These are phyloP conservation scores for Beauveria rudraprayagi DNA, from an alignment of 2,329 filamentous ascomycete genomes.

Conservation along the genomic window DNA sequence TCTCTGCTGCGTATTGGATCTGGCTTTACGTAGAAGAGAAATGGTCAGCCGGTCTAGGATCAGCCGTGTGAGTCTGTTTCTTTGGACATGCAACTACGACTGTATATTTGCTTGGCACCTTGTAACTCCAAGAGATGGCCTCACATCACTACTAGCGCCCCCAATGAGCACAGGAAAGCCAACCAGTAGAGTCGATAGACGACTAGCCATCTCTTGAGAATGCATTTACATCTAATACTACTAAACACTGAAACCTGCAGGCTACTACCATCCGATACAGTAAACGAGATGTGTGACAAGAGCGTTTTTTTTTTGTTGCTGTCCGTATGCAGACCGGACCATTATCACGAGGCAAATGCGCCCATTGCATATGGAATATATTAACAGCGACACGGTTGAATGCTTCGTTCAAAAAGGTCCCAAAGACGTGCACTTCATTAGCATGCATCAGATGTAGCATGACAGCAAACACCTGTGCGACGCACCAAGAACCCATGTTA, in stretches of 20 bases:
- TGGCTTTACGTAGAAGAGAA: too few relatives aligned
- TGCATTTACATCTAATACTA: too few relatives aligned
- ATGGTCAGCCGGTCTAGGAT: neutral
- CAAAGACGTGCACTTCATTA: neutral
- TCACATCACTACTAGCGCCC: neutral
- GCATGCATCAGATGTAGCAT: neutral
- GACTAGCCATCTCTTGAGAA: neutral
- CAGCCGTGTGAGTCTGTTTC: neutral
- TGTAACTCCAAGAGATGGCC: neutral
- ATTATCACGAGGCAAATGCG: too few relatives aligned
- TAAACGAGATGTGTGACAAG: too few relatives aligned
- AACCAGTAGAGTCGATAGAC: neutral
- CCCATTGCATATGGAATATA: too few relatives aligned
- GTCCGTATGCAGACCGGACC: too few relatives aligned
- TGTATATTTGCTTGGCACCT: neutral
- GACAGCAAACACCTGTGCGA: neutral
- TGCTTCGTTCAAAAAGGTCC: neutral
- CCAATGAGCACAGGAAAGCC: neutral
- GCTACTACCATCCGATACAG: neutral
- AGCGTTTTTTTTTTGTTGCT: too few relatives aligned
- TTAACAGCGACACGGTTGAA: too few relatives aligned
- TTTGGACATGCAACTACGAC: neutral
- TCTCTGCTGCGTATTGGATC: neutral
- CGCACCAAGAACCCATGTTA: neutral
- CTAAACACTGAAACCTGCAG: neutral